These are phyloP conservation scores for Chlamydomonas sphaeroides DNA, from an alignment of 139 green algal species.

Conservation along the genomic window DNA sequence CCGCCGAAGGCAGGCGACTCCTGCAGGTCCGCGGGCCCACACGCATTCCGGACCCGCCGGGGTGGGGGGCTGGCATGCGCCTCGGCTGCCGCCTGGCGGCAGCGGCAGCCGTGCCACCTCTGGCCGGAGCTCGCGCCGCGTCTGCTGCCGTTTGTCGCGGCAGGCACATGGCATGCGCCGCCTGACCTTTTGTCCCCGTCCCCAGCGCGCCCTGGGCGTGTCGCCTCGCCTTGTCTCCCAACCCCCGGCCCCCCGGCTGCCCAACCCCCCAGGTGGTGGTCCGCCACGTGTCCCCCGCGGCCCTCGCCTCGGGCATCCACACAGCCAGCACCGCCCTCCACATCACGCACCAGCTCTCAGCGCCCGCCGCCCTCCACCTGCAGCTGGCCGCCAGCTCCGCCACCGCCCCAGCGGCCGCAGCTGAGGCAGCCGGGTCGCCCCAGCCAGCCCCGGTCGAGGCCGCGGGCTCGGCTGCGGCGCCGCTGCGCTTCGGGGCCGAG, in stretches of 20 bases:
- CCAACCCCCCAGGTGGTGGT: conserved; percentile 8
- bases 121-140: neutral
- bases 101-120: neutral
- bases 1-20: too few species aligned
- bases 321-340: neutral
- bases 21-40: too few species aligned
- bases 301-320: conserved; percentile 14
- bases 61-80: too few species aligned
- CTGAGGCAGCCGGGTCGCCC: neutral
- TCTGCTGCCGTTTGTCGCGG: neutral
- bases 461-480: too few species aligned
- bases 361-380: too few species aligned
- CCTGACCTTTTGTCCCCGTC: neutral
- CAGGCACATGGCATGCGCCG: too few species aligned
- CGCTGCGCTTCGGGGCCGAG: conserved; percentile 1
- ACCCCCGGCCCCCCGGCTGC: too few species aligned
- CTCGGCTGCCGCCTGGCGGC: too few species aligned
- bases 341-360: neutral
- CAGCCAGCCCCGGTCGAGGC: neutral
- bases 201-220: too few species aligned
- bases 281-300: conserved; percentile 12
- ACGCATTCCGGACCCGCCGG: neutral
- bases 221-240: too few species aligned
- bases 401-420: neutral
- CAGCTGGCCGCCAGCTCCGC: neutral